Evolutionary conservation across 352 stramenopile genomes (phyloP), one percentile per base, ranked within the genome.

Genomic region (Phytophthora vignae): DNA sequence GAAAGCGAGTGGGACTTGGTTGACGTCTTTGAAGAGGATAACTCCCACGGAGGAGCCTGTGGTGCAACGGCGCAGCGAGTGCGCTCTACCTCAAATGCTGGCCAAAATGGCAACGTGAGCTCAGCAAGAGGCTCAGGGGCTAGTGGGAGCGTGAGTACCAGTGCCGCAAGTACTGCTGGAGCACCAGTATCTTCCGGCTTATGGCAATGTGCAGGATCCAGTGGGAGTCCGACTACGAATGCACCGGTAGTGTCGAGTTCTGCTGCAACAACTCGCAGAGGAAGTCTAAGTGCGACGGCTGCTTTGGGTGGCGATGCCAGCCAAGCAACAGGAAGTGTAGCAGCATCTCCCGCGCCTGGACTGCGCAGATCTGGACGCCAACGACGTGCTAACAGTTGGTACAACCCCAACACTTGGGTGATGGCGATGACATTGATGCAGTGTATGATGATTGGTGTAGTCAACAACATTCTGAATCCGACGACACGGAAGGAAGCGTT

Each of bases 361-460:
- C 60, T 40, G 12, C 49, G 50, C 17, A 14, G 31, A 31, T 55
- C 54, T 2, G 19, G 27, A 33, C 38, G 53, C 6, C 61, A 62
- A 36, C 64, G 48, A 4, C 64, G 33, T 4, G 6, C 31, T n/a
- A 71, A 21, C 19, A 53, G n/a, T 11, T 6, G 36, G 15, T 60
- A 71, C n/a, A 33, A 52, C 14, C 64, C 29, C 7, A 50, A 17
- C 17, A 38, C 33, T 15, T 68, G 61, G 61, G 15, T 61, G 2
- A 68, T 61, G 61, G 25, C n/a, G 12, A 48, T 50, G 53, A 55
- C 49, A 0, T 46, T 71, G 8, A 57, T 65, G 49, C 36, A 49
- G 21, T 56, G 56, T 15, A 71, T 71, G 64, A 25, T 71, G 10
- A 65, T 71, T 29, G 55, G 55, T 14, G 27, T 40, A 5, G 64